Evolutionary conservation across 495 filamentous ascomycete species (phyloP).

Genomic region (Trichoderma gamsii): DNA sequence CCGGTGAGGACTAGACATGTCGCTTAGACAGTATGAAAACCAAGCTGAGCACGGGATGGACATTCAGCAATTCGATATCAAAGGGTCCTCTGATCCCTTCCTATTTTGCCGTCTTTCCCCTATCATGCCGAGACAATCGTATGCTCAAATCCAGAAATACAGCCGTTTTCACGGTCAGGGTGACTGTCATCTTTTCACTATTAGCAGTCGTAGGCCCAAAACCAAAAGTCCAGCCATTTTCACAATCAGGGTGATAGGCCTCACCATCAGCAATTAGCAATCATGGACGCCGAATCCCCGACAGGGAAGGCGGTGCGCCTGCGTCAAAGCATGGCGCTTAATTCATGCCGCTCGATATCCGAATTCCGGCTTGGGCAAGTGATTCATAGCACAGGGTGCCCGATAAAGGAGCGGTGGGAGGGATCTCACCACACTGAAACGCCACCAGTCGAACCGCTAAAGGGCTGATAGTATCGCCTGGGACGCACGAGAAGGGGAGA

Average conservation of each 20-base stretch:
- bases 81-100: neutral
- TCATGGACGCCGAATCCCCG: neutral
- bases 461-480: neutral
- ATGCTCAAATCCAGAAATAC: too few relatives aligned
- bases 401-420: neutral
- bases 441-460: neutral
- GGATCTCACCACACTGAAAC: neutral
- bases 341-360: neutral
- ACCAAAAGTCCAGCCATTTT: too few relatives aligned
- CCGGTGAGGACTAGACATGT: neutral
- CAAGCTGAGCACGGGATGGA: neutral
- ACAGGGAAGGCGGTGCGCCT: neutral
- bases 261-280: neutral
- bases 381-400: neutral
- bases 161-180: too few relatives aligned
- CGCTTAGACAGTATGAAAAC: neutral
- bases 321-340: neutral
- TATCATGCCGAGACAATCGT: too few relatives aligned
- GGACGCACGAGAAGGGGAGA: neutral
- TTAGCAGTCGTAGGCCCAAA: too few relatives aligned
- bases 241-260: neutral
- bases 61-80: too few relatives aligned
- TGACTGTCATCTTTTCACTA: too few relatives aligned
- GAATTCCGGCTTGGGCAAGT: neutral
- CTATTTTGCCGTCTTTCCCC: neutral